Base-by-base conservation (phyloP, 305 asterid genomes). In the Lippia alba region DNA sequence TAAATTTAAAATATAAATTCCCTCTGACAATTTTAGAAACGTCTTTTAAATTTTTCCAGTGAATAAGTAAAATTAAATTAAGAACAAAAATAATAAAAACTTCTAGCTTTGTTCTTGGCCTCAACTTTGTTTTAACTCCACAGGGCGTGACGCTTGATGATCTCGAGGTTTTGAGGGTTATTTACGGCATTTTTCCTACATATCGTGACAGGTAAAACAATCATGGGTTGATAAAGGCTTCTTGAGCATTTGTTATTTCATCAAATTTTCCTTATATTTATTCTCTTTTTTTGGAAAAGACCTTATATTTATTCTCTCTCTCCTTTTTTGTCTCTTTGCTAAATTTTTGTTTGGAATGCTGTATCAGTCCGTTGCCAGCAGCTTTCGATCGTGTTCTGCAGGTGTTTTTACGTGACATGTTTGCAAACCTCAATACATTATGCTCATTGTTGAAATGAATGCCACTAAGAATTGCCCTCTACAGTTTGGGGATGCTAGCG, bases 401-500 rank as follows among this genome's bases (percentile, higher is more conserved):
- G 97, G 98, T 93, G 60, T 67, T 74, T 36, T 54, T 71, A 67
- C 67, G 51, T 36, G 62, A 34, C 78, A 57, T 67, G 69, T 60
- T 56, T 44, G 53, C n/a, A 40, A 70, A 62, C 64, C 73, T 72
- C 41, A 14, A 61, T 70, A 56, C 34, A 74, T 69, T 78, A 39
- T 73, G 48, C 69, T 77, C 75, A 39, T 61, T 70, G n/a, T 41
- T 36, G 61, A 69, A 49, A 51, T 70, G 71, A 74, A 56, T 55
- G 75, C 69, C 65, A 66, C 73, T 78, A 51, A 58, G 74, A 75
- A 49, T 44, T 69, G 66, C 71, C 81, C 51, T 78, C 71, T 78
- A 61, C 89, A 94, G 97, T 89, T 94, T 80, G 99, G 99, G 20
- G 99, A 94, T 80, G 97, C 99, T 24, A 94, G 99, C 15, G 96